phyloP scores from a whole-genome alignment of 202 grass and related monocot genomes.

The Setaria viridis region DNA sequence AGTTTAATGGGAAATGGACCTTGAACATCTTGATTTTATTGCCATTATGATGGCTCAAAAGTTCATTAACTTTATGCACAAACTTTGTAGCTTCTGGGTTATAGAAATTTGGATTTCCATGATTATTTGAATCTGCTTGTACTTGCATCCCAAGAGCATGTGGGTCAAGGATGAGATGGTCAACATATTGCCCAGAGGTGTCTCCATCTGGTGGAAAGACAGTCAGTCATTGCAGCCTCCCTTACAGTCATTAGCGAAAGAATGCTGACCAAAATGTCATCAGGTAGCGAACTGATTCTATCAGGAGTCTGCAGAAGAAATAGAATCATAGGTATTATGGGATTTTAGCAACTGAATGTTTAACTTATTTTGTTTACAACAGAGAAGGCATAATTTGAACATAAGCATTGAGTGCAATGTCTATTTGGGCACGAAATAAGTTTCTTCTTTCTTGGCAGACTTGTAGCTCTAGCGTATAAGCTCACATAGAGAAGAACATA shows the following conservation, averaged over 20 bases:
- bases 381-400: not conserved
- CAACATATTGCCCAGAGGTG: slow-evolving; percentile 27
- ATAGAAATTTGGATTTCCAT: not conserved
- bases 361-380: not conserved
- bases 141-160: slow-evolving; percentile 17
- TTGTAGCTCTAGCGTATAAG: not conserved
- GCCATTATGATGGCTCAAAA: slow-evolving; percentile 16
- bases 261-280: slow-evolving; percentile 38
- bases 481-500: not conserved
- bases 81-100: slow-evolving; percentile 7
- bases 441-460: too few species aligned
- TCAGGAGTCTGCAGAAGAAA: slow-evolving; percentile 27
- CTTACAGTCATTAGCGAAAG: slow-evolving; percentile 20
- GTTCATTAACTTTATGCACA: slow-evolving; percentile 5
- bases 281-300: slow-evolving; percentile 38
- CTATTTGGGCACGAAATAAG: too few species aligned
- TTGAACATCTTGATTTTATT: slow-evolving; percentile 21
- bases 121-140: not conserved
- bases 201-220: slow-evolving; percentile 40
- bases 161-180: slow-evolving; percentile 18
- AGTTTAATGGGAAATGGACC: slow-evolving; percentile 9
- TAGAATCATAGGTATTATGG: not conserved
- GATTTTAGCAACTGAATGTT: not conserved
- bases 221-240: slow-evolving; percentile 23
- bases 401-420: not conserved